phyloP scores from a whole-genome alignment of 768 basidiomycete species.

The Fibroporia radiculosa region DNA sequence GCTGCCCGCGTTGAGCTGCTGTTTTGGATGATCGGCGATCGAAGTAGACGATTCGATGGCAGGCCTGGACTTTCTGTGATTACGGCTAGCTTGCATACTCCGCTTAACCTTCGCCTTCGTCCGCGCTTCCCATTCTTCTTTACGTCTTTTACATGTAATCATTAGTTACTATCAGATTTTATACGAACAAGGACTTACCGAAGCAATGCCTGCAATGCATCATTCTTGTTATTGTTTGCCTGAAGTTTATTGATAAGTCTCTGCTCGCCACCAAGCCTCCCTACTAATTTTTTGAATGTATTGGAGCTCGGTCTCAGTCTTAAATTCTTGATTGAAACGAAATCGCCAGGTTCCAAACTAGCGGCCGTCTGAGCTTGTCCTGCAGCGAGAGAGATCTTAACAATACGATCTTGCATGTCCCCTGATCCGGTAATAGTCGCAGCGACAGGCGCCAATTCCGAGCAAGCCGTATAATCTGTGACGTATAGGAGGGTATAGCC shows the following conservation, averaged over 20 bases:
- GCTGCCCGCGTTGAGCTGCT: not conserved
- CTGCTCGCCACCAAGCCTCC: conserved; percentile 40
- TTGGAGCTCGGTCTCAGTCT: conserved; percentile 35
- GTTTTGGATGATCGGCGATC: not conserved
- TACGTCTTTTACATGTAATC: conserved; percentile 18
- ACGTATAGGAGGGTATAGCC: conserved; percentile 40
- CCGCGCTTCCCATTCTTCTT: conserved; percentile 21
- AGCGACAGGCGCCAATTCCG: conserved; percentile 28
- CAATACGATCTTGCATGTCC: conserved; percentile 41
- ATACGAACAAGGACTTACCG: conserved; percentile 24
- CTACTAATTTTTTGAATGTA: conserved; percentile 27
- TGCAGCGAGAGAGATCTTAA: conserved; percentile 46
- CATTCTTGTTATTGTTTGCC: conserved; percentile 26
- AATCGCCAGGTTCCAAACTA: conserved; percentile 31
- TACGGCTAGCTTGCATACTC: conserved; percentile 3
- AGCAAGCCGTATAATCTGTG: conserved; percentile 57
- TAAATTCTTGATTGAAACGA: conserved; percentile 44
- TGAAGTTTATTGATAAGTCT: conserved; percentile 38
- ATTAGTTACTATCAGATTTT: too few relatives aligned
- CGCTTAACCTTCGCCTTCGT: conserved; percentile 8
- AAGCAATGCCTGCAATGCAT: conserved; percentile 34
- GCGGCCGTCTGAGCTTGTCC: conserved; percentile 35
- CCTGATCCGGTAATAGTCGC: conserved; percentile 30
- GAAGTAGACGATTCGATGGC: too few relatives aligned
- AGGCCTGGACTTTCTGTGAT: too few relatives aligned